Evolutionary conservation across 2,329 filamentous ascomycete species (phyloP), one percentile per base, ranked within the genome.

Genomic region (Alternaria alternata): DNA sequence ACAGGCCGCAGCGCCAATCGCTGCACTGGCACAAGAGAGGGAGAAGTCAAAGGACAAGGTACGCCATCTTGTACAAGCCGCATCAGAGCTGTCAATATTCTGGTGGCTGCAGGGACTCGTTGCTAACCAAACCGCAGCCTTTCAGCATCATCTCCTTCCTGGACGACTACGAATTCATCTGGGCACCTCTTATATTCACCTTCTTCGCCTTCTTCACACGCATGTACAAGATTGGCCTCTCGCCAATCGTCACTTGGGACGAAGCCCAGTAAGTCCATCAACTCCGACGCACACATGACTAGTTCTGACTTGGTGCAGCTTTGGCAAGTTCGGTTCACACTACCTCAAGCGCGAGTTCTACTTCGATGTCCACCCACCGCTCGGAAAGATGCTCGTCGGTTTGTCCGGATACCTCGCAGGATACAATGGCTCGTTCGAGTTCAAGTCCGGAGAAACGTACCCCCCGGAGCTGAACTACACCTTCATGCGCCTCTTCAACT

Each of bases 341-440:
- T 99, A 99, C 81, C 89, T 99, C 77, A 97, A 99, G 81, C 92
- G 94, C 80, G 95, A 99, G 81, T 97, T 98, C 85, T 99, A 99
- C 86, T 99, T 99, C 83, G 92, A 96, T 85, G 91, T 96, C 59
- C 92, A 96, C 80, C 95, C 95, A 67, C 95, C 95, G 55, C 88
- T 99, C 63, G 95, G 95, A 78, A 99, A 99, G 85, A 98, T 99
- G 88, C 89, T 99, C 57, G 94, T 99, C 71, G 95, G 95, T 64
- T 86, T 99, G 52, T 98, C 95, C 7, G 95, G 95, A 77, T 96
- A 96, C 76, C 86, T 99, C 63, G 96, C 94, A 68, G 94, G 94
- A 68, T 99, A 99, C 85, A 99, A 99, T 83, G 95, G 95, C 59
- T 96, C 94, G 4, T 99, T 99, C 81, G 95, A 99, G 77, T 99